phyloP scores from a whole-genome alignment of 1,284 basidiomycete species.

The Rhodofomes roseus region DNA sequence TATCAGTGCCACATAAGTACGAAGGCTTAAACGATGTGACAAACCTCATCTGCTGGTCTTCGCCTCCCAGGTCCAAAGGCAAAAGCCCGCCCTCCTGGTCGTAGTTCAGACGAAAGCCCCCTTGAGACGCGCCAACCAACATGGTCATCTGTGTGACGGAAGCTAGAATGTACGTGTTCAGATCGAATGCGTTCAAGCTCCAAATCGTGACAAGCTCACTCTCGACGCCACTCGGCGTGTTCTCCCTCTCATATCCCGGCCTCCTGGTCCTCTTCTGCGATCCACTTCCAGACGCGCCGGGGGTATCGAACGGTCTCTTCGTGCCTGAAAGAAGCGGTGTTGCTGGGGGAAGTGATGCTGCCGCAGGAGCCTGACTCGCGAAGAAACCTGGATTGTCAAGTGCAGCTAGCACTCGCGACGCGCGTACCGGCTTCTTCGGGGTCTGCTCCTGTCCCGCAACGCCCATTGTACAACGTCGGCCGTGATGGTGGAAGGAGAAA shows the following conservation, averaged over 20 bases:
- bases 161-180: background rate
- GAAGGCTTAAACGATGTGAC: background rate
- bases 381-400: conserved; percentile 19
- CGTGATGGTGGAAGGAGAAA: background rate
- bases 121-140: background rate
- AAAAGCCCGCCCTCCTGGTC: conserved; percentile 14
- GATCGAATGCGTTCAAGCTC: background rate
- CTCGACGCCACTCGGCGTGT: background rate
- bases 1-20: background rate
- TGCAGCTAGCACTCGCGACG: conserved; percentile 20
- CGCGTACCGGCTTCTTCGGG: conserved; percentile 7
- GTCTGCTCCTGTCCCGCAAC: background rate
- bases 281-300: conserved; percentile 2
- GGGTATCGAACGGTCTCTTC: conserved; percentile 7
- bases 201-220: background rate
- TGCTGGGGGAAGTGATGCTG: conserved; percentile 7
- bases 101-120: conserved; percentile 15
- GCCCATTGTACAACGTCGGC: background rate
- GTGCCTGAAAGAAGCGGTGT: conserved; percentile 2
- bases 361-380: background rate
- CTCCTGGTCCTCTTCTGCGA: conserved; percentile 11
- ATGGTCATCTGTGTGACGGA: background rate
- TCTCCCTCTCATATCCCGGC: background rate
- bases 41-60: conserved; percentile 15
- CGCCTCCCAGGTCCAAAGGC: conserved; percentile 18